These are phyloP conservation scores for Takashimella koratensis DNA, from an alignment of 1,284 basidiomycete genomes.

Conservation along the genomic window DNA sequence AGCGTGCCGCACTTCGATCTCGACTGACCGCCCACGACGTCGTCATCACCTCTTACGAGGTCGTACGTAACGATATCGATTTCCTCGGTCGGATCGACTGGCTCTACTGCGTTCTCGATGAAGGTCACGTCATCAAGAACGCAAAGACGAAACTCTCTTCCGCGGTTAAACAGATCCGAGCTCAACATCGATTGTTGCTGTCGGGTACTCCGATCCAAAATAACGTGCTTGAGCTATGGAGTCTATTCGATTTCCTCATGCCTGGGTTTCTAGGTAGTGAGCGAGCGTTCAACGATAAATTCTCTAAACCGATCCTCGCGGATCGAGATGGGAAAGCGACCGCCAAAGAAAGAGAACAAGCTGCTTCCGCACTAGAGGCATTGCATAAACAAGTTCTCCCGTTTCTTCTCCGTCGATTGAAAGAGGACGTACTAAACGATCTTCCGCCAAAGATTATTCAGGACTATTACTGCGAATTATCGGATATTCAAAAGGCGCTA, in stretches of 20 bases:
- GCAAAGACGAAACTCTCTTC: constrained; percentile 96
- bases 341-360: constrained; percentile 91
- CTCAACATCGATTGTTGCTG: constrained; percentile 88
- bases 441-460: constrained; percentile 99
- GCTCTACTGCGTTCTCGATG: constrained; percentile 97
- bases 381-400: constrained; percentile 99
- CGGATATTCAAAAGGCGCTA: constrained; percentile 84
- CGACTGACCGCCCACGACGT: constrained; percentile 72
- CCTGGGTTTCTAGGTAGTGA: constrained; percentile 97
- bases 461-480: constrained; percentile 98
- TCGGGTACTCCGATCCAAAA: constrained; percentile 99
- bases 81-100: constrained; percentile 72
- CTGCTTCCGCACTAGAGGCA: constrained; percentile 88
- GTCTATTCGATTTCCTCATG: constrained; percentile 98
- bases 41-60: constrained; percentile 95
- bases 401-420: constrained; percentile 91
- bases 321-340: constrained; percentile 87
- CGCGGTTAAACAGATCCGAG: constrained; percentile 85
- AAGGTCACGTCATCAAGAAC: constrained; percentile 99
- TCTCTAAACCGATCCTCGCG: constrained; percentile 92
- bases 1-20: constrained; percentile 69
- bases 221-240: constrained; percentile 98
- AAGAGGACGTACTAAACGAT: constrained; percentile 95
- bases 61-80: constrained; percentile 89
- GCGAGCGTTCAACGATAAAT: constrained; percentile 90